Evolutionary conservation across 2,329 filamentous ascomycete species (phyloP), one percentile per base, ranked within the genome.

Genomic region (Scedosporium apiospermum): DNA sequence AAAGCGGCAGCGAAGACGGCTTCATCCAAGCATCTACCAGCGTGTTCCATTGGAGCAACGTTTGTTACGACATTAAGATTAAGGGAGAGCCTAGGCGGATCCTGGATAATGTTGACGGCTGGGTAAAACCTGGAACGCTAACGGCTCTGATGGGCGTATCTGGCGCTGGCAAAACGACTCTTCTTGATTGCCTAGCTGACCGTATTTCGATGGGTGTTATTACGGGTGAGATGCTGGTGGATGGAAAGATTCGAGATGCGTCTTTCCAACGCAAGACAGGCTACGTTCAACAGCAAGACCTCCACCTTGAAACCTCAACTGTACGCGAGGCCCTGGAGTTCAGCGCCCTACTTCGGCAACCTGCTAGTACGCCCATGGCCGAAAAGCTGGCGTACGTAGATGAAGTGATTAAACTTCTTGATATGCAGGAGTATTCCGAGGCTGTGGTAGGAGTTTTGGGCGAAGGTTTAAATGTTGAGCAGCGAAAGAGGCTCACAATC

Each of bases 231-330:
- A 95, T 96, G 88, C 74, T 85, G 12, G 82, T 87, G 10, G 81
- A 86, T 63, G 84, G 83, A 34, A 81, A 79, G 42, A 86, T 84
- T 30, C 85, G 90, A 57, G 91, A 96, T 67, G 81, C 82, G 51
- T 91, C 89, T 0, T 96, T 96, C 82, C 92, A 96, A 74, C 88
- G 92, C 66, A 95, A 93, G 77, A 96, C 91, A 0, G 92, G 92
- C 58, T 96, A 96, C 68, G 92, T 93, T 42, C 91, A 96, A 71
- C 93, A 96, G 73, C 91, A 96, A 72, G 93, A 97, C 82, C 81
- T 96, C 14, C 93, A 96, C 72, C 80, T 96, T 53, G 81, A 88
- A 57, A 96, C 91, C 0, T 86, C 88, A 0, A 96, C 93, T 0
- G 92, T 96, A 46, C 87, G 93, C 65, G 93, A 97, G 75, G 91